Evolutionary conservation across 2,329 filamentous ascomycete genomes (phyloP).

Genomic region (Aspergillus cejpii): DNA sequence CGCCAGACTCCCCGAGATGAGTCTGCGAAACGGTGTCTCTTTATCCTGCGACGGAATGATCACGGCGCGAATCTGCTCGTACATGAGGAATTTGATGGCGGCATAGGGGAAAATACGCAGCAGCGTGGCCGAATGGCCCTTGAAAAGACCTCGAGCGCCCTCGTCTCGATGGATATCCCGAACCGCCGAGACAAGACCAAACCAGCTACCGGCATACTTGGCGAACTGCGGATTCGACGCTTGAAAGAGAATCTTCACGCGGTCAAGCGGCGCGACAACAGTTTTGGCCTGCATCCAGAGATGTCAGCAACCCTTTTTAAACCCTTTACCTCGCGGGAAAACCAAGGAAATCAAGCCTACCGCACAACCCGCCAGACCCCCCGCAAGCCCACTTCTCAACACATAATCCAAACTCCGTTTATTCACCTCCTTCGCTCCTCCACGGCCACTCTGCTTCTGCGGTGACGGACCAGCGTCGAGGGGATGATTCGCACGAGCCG

Average conservation of each 20-base stretch:
- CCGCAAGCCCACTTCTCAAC: conserved; percentile 74
- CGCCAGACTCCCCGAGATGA: conserved; percentile 41
- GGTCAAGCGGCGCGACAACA: conserved; percentile 86
- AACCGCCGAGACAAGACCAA: conserved; percentile 74
- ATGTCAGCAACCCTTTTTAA: conserved; percentile 6
- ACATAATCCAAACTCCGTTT: conserved; percentile 78
- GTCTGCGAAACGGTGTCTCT: conserved; percentile 71
- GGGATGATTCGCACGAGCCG: conserved; percentile 10
- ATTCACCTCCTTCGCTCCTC: conserved; percentile 44
- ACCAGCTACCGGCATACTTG: conserved; percentile 87
- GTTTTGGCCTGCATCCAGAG: conserved; percentile 68
- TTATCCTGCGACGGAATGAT: conserved; percentile 65
- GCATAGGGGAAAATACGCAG: conserved; percentile 95
- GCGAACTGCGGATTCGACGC: conserved; percentile 87
- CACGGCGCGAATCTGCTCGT: conserved; percentile 82
- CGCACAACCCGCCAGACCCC: conserved; percentile 84
- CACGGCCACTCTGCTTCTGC: conserved; percentile 12
- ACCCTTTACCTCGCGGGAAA: neutral
- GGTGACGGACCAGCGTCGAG: conserved; percentile 13
- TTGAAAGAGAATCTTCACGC: conserved; percentile 98
- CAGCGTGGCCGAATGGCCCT: conserved; percentile 89
- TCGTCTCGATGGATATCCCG: conserved; percentile 72
- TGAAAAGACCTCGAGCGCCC: conserved; percentile 71
- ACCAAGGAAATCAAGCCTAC: conserved; percentile 49
- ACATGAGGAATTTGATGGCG: conserved; percentile 94